These are phyloP conservation scores for Parafenestella ontariensis DNA, from an alignment of 2,329 filamentous ascomycete species.

Conservation along the genomic window DNA sequence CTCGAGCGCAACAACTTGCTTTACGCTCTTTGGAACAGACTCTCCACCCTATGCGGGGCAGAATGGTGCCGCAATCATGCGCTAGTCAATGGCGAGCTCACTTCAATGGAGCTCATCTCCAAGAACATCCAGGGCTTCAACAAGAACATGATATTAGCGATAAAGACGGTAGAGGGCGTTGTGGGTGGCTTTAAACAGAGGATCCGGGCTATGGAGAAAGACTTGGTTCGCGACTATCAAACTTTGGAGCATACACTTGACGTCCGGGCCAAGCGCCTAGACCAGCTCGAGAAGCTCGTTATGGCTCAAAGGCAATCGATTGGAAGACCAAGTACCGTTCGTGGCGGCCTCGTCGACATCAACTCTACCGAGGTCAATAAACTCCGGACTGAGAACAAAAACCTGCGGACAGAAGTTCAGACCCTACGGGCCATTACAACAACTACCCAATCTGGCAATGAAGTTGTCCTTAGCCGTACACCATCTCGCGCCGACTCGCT, in stretches of 20 bases:
- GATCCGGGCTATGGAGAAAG: constrained; percentile 84
- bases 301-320: constrained; percentile 49
- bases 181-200: constrained; percentile 79
- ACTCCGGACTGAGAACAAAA: constrained; percentile 66
- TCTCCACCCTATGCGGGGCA: constrained; percentile 83
- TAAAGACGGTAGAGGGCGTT: constrained; percentile 85
- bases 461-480: constrained; percentile 32
- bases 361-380: constrained; percentile 63
- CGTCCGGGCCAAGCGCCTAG: constrained; percentile 80
- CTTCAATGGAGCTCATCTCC: constrained; percentile 83
- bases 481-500: constrained; percentile 39
- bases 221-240: constrained; percentile 91
- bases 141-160: constrained; percentile 84
- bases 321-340: constrained; percentile 47
- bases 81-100: constrained; percentile 85
- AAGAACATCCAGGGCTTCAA: constrained; percentile 88
- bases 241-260: constrained; percentile 82
- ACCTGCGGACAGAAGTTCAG: constrained; percentile 67
- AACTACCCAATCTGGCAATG: constrained; percentile 31
- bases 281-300: constrained; percentile 82
- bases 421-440: constrained; percentile 63
- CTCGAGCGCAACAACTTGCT: constrained; percentile 88
- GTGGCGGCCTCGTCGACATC: constrained; percentile 49
- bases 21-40: constrained; percentile 85
- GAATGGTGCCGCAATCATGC: constrained; percentile 93